Conservation (phyloP, 1,284 basidiomycete species). For the Singerocomus inundabilis region DNA sequence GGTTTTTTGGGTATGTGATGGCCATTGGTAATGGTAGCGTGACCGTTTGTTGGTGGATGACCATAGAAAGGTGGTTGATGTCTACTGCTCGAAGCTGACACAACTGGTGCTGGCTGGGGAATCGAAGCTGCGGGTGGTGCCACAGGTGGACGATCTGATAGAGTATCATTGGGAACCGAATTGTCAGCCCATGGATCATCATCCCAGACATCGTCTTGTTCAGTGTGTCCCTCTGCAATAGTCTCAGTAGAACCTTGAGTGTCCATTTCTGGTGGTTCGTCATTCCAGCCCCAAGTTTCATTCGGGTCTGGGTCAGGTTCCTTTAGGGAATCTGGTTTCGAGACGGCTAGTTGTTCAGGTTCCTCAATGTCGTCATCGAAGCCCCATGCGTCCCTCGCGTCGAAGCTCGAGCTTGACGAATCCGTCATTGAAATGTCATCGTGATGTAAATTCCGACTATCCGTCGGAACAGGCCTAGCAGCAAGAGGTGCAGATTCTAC, state of each 20-base stretch:
- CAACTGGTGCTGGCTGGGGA: conserved; percentile 40
- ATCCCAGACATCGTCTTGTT: conserved; percentile 46
- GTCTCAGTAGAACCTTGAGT: conserved; percentile 26
- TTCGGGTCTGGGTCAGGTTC: conserved; percentile 37
- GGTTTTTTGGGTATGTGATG: conserved; percentile 16
- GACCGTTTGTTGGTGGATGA: conserved; percentile 31
- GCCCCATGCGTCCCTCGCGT: conserved; percentile 49
- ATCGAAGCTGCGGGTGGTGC: conserved; percentile 36
- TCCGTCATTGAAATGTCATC: conserved; percentile 10
- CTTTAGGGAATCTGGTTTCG: conserved; percentile 9
- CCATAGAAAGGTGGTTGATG: conserved; percentile 27
- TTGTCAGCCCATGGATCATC: conserved; percentile 65
- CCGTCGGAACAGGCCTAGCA: conserved; percentile 1
- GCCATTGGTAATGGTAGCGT: conserved; percentile 18
- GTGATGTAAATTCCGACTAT: conserved; percentile 10
- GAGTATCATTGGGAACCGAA: conserved; percentile 23
- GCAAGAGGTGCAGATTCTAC: neutral
- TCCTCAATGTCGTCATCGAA: conserved; percentile 50
- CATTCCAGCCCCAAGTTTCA: conserved; percentile 71
- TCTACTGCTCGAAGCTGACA: conserved; percentile 46
- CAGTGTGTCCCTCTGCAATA: conserved; percentile 17
- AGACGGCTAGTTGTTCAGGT: conserved; percentile 12
- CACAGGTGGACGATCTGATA: conserved; percentile 21
- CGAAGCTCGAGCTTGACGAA: conserved; percentile 23
- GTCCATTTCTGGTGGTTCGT: conserved; percentile 24